Percentiles rank a stretch among this genome's conserved stretches.
Evolutionary conservation across 805 yeast genomes (phyloP).

Genomic region (Candida montana): DNA sequence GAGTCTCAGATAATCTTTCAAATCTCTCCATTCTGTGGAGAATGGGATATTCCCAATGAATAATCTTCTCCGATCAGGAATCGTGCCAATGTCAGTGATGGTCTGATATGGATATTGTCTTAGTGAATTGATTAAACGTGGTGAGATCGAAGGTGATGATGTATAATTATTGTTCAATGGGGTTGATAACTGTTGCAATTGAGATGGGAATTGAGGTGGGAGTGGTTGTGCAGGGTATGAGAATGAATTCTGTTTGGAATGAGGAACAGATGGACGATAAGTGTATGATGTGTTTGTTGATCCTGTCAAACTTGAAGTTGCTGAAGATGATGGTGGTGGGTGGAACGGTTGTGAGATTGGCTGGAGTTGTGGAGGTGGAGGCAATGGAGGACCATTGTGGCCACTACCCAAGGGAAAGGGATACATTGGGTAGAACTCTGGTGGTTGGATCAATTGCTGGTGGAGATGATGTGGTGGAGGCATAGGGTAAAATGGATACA

Average conservation of each 20-base stretch:
- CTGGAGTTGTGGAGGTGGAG: constrained; percentile 1
- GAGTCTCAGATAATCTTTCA: constrained; percentile 32
- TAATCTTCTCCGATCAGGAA: constrained; percentile 34
- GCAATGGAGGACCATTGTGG: background rate
- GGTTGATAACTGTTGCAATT: background rate
- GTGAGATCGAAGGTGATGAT: constrained; percentile 15
- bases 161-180: background rate
- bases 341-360: background rate
- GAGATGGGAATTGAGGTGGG: constrained; percentile 1
- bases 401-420: background rate
- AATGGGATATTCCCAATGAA: constrained; percentile 57
- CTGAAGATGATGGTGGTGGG: background rate
- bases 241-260: background rate
- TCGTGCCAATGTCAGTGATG: constrained; percentile 16
- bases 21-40: constrained; percentile 33
- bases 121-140: constrained; percentile 13
- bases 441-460: background rate
- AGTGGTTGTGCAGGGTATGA: background rate
- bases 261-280: background rate
- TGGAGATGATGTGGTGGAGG: background rate
- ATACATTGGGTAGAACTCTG: background rate
- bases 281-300: background rate
- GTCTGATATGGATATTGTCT: constrained; percentile 23
- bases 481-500: background rate
- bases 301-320: background rate